Evolutionary conservation across 2,329 filamentous ascomycete genomes (phyloP).

Genomic region (Aureobasidium subglaciale): DNA sequence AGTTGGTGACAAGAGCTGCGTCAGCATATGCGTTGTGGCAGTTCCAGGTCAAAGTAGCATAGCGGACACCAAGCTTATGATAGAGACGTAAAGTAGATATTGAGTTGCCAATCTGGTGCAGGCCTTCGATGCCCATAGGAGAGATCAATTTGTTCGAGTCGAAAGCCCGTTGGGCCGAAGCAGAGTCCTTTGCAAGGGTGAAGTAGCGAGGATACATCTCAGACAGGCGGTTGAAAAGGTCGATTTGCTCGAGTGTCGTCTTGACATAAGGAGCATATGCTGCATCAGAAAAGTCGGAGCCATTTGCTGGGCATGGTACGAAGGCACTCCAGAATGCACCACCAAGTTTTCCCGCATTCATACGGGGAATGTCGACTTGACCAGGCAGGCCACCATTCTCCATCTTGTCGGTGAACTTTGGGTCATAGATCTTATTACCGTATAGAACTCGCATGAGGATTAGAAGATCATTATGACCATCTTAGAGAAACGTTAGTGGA

Average conservation of each 20-base stretch:
- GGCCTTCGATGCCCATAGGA: conserved; percentile 73
- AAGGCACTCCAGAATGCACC: conserved; percentile 94
- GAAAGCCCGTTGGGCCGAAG: conserved; percentile 52
- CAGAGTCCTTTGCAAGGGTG: conserved; percentile 54
- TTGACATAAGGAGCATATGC: conserved; percentile 62
- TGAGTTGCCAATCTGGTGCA: conserved; percentile 90
- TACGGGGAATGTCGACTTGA: conserved; percentile 74
- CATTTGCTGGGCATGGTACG: conserved; percentile 66
- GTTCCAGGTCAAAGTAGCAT: conserved; percentile 85
- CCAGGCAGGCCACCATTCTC: conserved; percentile 58
- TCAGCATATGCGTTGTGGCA: conserved; percentile 89
- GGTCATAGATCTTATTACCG: conserved; percentile 69
- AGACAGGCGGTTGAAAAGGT: conserved; percentile 60
- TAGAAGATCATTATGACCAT: conserved; percentile 85
- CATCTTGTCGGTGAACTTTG: conserved; percentile 68
- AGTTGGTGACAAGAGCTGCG: conserved; percentile 59
- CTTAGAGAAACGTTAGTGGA: conserved; percentile 38
- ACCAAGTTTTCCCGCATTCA: conserved; percentile 64
- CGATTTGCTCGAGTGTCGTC: conserved; percentile 67
- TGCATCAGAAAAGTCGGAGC: conserved; percentile 64
- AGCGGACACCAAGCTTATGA: conserved; percentile 72
- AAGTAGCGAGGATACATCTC: conserved; percentile 61
- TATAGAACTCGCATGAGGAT: conserved; percentile 61
- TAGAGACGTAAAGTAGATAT: conserved; percentile 68
- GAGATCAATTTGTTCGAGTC: conserved; percentile 55